Conservation (phyloP, 129 eudicot genomes). For the Helichrysum umbraculigerum region DNA sequence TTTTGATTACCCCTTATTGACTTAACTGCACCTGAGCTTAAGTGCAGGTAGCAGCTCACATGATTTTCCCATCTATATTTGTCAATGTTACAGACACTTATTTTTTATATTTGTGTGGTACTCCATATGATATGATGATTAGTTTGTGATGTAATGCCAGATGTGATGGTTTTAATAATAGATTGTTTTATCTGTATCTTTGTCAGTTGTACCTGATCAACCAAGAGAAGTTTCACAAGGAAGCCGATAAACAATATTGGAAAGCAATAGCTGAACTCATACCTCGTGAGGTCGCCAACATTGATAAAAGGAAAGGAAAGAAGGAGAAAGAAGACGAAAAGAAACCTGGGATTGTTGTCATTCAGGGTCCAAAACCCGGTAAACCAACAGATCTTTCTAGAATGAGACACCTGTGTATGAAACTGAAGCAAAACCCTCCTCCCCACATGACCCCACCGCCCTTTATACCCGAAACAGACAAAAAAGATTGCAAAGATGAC, state of each 20-base stretch:
- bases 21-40: too few species aligned
- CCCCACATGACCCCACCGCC: constrained; percentile 59
- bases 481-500: too few species aligned
- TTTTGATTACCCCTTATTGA: too few species aligned
- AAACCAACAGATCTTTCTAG: constrained; percentile 82
- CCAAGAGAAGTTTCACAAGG: constrained; percentile 90
- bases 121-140: too few species aligned
- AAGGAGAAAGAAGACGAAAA: constrained; percentile 48
- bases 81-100: too few species aligned
- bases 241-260: constrained; percentile 80
- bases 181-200: too few species aligned
- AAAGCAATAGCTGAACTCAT: constrained; percentile 78
- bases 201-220: constrained; percentile 54
- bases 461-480: too few species aligned
- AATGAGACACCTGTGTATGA: constrained; percentile 60
- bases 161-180: too few species aligned
- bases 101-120: too few species aligned
- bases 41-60: too few species aligned
- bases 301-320: constrained; percentile 56
- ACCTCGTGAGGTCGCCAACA: constrained; percentile 71
- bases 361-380: constrained; percentile 89
- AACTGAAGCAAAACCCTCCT: constrained; percentile 52
- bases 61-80: too few species aligned
- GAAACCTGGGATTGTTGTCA: constrained; percentile 56
- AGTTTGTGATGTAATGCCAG: too few species aligned